These are phyloP conservation scores for Austropuccinia psidii DNA, from an alignment of 1,284 basidiomycete species.

Conservation along the genomic window DNA sequence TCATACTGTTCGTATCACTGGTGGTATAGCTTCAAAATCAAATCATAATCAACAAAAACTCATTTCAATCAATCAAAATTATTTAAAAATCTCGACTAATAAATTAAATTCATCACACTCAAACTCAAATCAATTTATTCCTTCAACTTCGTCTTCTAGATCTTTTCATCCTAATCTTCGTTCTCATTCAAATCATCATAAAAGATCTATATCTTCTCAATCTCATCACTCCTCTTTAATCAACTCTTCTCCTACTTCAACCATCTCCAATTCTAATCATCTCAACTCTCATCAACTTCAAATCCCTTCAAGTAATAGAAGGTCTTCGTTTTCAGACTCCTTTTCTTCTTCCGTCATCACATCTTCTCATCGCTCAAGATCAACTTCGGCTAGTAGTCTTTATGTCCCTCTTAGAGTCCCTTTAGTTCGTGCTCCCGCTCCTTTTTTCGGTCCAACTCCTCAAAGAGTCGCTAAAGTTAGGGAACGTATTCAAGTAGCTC, in stretches of 20 bases:
- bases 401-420: conserved; percentile 29
- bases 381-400: conserved; percentile 23
- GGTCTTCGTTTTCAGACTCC: conserved; percentile 5
- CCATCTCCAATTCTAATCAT: not conserved
- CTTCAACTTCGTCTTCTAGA: not conserved
- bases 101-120: not conserved
- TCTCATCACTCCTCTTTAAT: conserved; percentile 8
- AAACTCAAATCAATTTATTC: not conserved
- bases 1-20: conserved; percentile 19
- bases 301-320: not conserved
- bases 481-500: conserved; percentile 21
- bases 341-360: not conserved
- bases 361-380: conserved; percentile 21
- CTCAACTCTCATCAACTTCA: not conserved
- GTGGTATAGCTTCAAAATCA: conserved; percentile 19
- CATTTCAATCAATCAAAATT: not conserved
- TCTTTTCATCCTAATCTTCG: not conserved
- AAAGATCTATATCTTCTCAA: not conserved
- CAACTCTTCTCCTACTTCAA: not conserved
- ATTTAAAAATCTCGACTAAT: not conserved
- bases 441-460: conserved; percentile 31
- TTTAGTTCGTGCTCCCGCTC: conserved; percentile 22
- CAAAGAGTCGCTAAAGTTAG: conserved; percentile 24
- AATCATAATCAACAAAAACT: conserved; percentile 7
- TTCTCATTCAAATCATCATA: not conserved